These are phyloP conservation scores for Rhizopogon sp. DNA, from an alignment of 768 basidiomycete species.

Conservation along the genomic window DNA sequence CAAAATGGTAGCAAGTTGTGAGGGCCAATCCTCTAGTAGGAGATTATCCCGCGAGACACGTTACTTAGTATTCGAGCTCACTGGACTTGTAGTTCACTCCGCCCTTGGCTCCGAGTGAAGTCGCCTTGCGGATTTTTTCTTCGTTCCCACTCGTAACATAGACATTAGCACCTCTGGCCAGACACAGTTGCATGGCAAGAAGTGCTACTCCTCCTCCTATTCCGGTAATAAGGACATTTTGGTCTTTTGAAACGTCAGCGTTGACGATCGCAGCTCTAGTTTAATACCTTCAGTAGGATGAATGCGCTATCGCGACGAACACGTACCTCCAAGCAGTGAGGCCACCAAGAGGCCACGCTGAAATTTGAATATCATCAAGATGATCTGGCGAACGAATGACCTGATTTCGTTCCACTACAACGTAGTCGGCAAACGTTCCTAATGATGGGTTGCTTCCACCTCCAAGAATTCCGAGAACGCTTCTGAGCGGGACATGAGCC, in stretches of 20 bases:
- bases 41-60: no score
- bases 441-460: conserved; percentile 45
- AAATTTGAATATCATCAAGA: conserved; percentile 60
- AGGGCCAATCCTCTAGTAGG: conserved; percentile 46
- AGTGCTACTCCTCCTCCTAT: conserved; percentile 85
- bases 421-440: conserved; percentile 76
- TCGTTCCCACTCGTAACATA: no score
- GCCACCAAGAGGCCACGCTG: conserved; percentile 75
- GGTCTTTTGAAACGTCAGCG: conserved; percentile 53
- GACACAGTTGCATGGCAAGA: conserved; percentile 65
- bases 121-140: conserved; percentile 37
- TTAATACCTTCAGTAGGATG: conserved; percentile 2
- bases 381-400: conserved; percentile 66
- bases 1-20: conserved; percentile 40
- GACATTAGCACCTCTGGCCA: conserved; percentile 17
- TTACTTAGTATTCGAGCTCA: conserved; percentile 21
- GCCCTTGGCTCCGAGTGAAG: conserved; percentile 67
- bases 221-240: conserved; percentile 80
- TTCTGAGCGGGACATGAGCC: conserved; percentile 3
- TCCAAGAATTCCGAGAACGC: conserved; percentile 56
- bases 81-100: conserved; percentile 71
- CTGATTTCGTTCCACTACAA: conserved; percentile 68
- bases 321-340: conserved; percentile 81
- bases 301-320: neutral
- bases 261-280: conserved; percentile 62